Conservation (phyloP, 2,329 filamentous ascomycete species). For the Penicillium sp. region DNA sequence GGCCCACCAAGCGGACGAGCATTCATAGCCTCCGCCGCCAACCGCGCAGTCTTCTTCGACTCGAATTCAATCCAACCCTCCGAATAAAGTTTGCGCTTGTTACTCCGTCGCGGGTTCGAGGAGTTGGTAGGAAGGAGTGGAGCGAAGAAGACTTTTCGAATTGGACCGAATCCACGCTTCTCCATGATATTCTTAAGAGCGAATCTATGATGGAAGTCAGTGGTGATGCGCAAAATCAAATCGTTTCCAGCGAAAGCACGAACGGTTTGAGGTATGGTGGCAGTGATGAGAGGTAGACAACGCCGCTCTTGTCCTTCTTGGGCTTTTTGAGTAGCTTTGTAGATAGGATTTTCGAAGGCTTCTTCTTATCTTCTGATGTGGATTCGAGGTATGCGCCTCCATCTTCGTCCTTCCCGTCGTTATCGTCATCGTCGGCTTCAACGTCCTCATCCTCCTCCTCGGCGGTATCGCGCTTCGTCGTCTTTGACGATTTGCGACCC, state of each 20-base stretch:
- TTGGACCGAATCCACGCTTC: conserved; percentile 47
- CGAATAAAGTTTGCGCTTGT: conserved; percentile 49
- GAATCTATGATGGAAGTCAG: background rate
- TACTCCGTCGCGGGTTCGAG: conserved; percentile 33
- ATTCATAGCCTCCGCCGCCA: conserved; percentile 52
- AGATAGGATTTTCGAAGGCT: conserved; percentile 9
- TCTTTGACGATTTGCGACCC: conserved; percentile 13
- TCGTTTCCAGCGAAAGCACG: conserved; percentile 12
- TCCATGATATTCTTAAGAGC: conserved; percentile 48
- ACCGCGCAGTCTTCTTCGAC: conserved; percentile 50
- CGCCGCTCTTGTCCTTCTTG: conserved; percentile 45
- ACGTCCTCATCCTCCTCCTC: conserved; percentile 21
- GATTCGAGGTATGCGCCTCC: conserved; percentile 21
- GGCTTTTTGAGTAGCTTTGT: conserved; percentile 18
- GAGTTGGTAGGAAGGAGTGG: conserved; percentile 38
- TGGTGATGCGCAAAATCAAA: background rate
- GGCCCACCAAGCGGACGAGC: conserved; percentile 48
- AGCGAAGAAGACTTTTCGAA: conserved; percentile 50
- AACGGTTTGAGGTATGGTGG: conserved; percentile 54
- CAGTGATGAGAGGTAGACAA: conserved; percentile 51
- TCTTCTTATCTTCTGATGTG: conserved; percentile 8
- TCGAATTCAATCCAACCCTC: conserved; percentile 54
- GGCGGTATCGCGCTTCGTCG: conserved; percentile 19
- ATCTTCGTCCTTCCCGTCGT: conserved; percentile 18
- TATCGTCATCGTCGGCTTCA: conserved; percentile 19